Evolutionary conservation across 371 early-diverging fungal genomes (phyloP).

Genomic region (Enterocytospora artemiae): DNA sequence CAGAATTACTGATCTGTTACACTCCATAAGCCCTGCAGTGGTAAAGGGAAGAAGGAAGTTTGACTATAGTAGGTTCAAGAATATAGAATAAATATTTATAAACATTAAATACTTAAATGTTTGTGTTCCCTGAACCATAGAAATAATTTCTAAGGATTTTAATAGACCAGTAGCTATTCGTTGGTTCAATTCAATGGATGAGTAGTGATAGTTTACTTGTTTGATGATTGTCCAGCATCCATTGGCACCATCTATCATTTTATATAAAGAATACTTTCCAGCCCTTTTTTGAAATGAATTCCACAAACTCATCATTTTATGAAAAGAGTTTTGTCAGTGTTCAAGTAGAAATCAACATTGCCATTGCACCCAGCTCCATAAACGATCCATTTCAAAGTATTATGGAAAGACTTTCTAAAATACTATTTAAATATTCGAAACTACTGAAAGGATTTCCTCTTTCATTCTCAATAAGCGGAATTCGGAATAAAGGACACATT

Average conservation of each 20-base stretch:
- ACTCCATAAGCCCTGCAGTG: constrained; percentile 17
- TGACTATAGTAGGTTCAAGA: constrained; percentile 13
- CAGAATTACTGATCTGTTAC: constrained; percentile 29
- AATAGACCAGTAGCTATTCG: too few relatives aligned
- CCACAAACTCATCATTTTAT: not conserved
- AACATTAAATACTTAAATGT: not conserved
- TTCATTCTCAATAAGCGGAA: constrained; percentile 17
- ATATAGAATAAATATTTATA: constrained; percentile 7
- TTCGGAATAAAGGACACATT: constrained; percentile 10
- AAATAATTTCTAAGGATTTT: too few relatives aligned
- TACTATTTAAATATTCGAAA: constrained; percentile 15
- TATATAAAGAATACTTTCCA: too few relatives aligned
- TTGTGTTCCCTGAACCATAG: too few relatives aligned
- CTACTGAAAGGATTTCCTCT: constrained; percentile 19
- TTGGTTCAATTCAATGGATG: too few relatives aligned
- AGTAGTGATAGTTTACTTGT: too few relatives aligned
- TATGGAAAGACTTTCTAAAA: not conserved
- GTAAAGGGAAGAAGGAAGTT: constrained; percentile 24
- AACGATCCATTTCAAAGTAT: constrained; percentile 14
- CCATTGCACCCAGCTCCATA: constrained; percentile 9
- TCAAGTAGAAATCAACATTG: not conserved
- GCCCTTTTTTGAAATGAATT: too few relatives aligned
- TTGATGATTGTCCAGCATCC: too few relatives aligned
- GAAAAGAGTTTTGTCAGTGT: constrained; percentile 1
- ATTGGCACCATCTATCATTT: too few relatives aligned